Percentiles rank a stretch among this genome's conserved stretches.
Conservation (phyloP, 306 rosid species). For the Trifolium repens region DNA sequence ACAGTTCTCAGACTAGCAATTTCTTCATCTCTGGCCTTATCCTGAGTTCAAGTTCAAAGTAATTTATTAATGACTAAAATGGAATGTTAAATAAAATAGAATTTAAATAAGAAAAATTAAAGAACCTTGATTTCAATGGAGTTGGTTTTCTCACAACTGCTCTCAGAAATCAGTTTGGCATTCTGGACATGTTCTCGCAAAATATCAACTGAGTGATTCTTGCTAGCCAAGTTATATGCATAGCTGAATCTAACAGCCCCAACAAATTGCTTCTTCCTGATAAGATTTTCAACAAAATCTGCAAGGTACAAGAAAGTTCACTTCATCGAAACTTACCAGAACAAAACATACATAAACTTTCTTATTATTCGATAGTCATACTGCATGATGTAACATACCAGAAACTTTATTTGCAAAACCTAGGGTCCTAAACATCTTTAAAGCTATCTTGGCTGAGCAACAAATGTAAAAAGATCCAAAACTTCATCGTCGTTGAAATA, state of each 20-base stretch:
- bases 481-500: not conserved
- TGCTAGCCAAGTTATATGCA: conserved; percentile 47
- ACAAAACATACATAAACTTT: too few species aligned
- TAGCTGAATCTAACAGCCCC: conserved; percentile 44
- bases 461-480: not conserved
- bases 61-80: not conserved
- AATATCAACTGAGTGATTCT: conserved; percentile 47
- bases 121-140: conserved; percentile 43
- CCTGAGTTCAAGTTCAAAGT: conserved; percentile 44
- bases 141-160: conserved; percentile 6
- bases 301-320: not conserved
- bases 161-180: conserved; percentile 16
- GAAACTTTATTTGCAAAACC: conserved; percentile 4
- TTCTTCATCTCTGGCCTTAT: conserved; percentile 48
- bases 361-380: too few species aligned
- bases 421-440: not conserved
- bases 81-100: not conserved
- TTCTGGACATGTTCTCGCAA: conserved; percentile 42
- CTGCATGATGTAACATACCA: not conserved
- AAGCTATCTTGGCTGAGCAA: not conserved
- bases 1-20: conserved; percentile 44
- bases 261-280: conserved; percentile 44
- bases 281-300: conserved; percentile 48
- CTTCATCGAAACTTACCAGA: not conserved
- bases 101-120: not conserved